Percentiles rank a stretch among this genome's conserved stretches.
phyloP scores from a whole-genome alignment of 805 yeast genomes.

The Saccharomyces jurei region DNA sequence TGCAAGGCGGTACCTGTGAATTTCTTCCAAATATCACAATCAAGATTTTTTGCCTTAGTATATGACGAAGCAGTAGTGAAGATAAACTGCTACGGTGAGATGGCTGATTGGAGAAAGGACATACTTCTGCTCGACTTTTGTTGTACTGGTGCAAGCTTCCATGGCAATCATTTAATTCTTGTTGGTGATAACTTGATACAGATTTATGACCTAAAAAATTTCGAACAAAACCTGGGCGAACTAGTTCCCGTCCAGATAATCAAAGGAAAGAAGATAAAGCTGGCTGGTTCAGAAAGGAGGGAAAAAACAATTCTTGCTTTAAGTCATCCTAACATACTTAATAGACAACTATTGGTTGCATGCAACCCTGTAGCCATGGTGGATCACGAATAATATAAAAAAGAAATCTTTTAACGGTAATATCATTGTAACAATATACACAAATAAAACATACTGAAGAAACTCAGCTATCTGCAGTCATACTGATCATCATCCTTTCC shows the following conservation, averaged over 20 bases:
- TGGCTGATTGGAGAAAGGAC: constrained; percentile 35
- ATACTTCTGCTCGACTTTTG: constrained; percentile 37
- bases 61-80: constrained; percentile 66
- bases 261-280: constrained; percentile 56
- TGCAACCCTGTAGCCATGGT: constrained; percentile 5
- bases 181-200: constrained; percentile 64
- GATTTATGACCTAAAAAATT: constrained; percentile 43
- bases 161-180: constrained; percentile 42
- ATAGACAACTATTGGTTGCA: constrained; percentile 47
- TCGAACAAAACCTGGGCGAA: constrained; percentile 20
- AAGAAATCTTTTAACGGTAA: neutral
- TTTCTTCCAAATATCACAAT: constrained; percentile 51
- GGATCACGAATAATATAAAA: neutral
- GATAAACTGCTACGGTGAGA: constrained; percentile 49
- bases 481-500: neutral
- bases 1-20: constrained; percentile 44
- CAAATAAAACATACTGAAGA: neutral
- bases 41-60: constrained; percentile 49
- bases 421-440: neutral
- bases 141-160: constrained; percentile 35
- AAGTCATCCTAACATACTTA: constrained; percentile 59
- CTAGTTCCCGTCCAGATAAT: constrained; percentile 56
- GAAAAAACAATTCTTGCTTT: constrained; percentile 37
- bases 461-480: neutral
- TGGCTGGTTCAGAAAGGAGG: constrained; percentile 33